Evolutionary conservation across 305 asterid species (phyloP).

Genomic region (Solanum hybrid): DNA sequence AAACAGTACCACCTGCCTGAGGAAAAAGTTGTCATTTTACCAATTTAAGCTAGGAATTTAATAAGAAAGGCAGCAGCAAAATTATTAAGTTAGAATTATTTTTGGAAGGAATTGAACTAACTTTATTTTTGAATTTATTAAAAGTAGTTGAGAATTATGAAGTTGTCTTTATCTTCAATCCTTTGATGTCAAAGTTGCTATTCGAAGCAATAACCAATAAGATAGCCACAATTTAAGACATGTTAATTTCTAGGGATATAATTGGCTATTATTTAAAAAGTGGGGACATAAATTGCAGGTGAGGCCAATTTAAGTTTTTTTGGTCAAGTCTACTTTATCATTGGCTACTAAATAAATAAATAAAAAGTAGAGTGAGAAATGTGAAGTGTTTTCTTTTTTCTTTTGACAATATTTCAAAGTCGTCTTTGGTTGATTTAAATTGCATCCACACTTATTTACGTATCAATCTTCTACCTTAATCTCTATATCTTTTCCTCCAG

Average conservation of each 20-base stretch:
- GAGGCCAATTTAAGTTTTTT: background rate
- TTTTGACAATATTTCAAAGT: background rate
- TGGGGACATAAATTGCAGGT: background rate
- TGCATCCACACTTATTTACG: too few species aligned
- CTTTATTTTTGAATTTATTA: background rate
- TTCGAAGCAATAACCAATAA: background rate
- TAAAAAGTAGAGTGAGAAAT: background rate
- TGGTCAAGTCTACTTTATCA: background rate
- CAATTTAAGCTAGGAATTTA: background rate
- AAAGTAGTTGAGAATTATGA: background rate
- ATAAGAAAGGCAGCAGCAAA: background rate
- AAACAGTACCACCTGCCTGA: background rate
- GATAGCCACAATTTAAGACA: background rate
- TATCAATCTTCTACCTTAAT: too few species aligned
- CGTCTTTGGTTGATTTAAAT: too few species aligned
- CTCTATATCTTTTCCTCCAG: fast-evolving
- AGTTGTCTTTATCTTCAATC: background rate
- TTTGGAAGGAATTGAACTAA: background rate
- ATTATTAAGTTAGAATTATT: background rate
- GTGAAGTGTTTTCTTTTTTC: background rate
- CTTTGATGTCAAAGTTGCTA: background rate
- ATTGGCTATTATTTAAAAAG: background rate
- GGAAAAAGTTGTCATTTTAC: background rate
- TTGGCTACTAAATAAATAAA: background rate
- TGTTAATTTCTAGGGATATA: background rate